Conservation (phyloP, 2,329 filamentous ascomycete genomes). For the Phaeosphaeria sp. region DNA sequence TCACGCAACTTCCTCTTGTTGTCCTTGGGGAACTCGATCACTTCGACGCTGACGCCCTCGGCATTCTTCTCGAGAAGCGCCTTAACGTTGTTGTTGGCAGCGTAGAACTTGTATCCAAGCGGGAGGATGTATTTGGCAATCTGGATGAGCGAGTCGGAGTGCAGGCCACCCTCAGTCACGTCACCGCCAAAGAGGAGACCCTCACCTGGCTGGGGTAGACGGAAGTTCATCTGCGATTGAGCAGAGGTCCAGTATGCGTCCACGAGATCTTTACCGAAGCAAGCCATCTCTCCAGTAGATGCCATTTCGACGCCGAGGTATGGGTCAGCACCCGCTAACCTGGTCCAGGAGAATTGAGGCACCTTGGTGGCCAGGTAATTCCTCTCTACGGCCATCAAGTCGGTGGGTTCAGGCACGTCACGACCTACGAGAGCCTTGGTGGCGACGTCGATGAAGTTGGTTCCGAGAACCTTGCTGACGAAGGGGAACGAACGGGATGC, state of each 20-base stretch:
- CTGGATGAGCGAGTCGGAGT: slow-evolving; percentile 71
- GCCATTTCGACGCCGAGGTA: slow-evolving; percentile 99
- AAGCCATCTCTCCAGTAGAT: slow-evolving; percentile 96
- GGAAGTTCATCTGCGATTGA: slow-evolving; percentile 99
- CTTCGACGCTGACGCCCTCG: slow-evolving; percentile 76
- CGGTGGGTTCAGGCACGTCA: slow-evolving; percentile 81
- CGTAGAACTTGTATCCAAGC: slow-evolving; percentile 93
- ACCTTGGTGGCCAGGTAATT: slow-evolving; percentile 97
- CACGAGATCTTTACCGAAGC: slow-evolving; percentile 93
- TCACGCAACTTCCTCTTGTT: slow-evolving; percentile 95
- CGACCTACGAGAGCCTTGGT: slow-evolving; percentile 89
- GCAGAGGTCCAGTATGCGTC: slow-evolving; percentile 98
- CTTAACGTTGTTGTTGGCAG: slow-evolving; percentile 83
- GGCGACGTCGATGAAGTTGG: slow-evolving; percentile 95
- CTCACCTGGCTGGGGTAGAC: slow-evolving; percentile 90
- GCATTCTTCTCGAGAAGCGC: slow-evolving; percentile 75
- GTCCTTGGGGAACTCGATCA: slow-evolving; percentile 95
- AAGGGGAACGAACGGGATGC: slow-evolving; percentile 98
- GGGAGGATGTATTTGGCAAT: slow-evolving; percentile 88
- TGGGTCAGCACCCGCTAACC: slow-evolving; percentile 93
- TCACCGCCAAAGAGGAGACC: slow-evolving; percentile 95
- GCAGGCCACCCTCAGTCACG: slow-evolving; percentile 52
- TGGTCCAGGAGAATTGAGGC: slow-evolving; percentile 98
- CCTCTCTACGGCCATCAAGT: slow-evolving; percentile 88
- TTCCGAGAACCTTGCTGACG: slow-evolving; percentile 93